A percentile compares a stretch with the other conserved stretches of the same genome.
Conservation (phyloP, 2,329 filamentous ascomycete genomes). For the Penicillium sp. region DNA sequence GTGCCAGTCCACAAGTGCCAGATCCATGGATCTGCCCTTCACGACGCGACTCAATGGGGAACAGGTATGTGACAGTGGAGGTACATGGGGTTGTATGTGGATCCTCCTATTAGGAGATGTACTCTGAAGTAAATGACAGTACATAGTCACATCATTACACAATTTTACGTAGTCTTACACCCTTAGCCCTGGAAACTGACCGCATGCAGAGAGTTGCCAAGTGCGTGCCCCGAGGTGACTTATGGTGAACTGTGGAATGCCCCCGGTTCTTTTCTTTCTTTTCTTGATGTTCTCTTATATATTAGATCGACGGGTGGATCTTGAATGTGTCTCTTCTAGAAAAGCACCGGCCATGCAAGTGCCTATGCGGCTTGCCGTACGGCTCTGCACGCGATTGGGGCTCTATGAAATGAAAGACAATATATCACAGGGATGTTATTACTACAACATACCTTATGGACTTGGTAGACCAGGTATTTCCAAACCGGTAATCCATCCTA, state of each 20-base stretch:
- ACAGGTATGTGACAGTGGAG: conserved; percentile 6
- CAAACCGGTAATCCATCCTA: neutral
- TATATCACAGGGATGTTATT: neutral
- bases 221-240: conserved; percentile 19
- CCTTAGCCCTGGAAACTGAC: conserved; percentile 13
- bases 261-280: conserved; percentile 4
- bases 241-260: conserved; percentile 11
- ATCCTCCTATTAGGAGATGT: conserved; percentile 1
- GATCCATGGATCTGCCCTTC: conserved; percentile 23
- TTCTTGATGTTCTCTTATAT: neutral
- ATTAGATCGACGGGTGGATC: conserved; percentile 6
- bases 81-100: neutral
- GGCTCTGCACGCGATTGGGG: conserved; percentile 2
- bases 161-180: conserved; percentile 12
- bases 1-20: conserved; percentile 20
- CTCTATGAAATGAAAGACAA: neutral
- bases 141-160: conserved; percentile 12
- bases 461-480: neutral
- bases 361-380: conserved; percentile 4
- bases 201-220: conserved; percentile 20
- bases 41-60: conserved; percentile 19
- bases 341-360: conserved; percentile 9
- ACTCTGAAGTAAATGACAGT: conserved; percentile 20
- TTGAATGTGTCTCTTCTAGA: conserved; percentile 2
- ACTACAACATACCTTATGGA: neutral